phyloP scores from a whole-genome alignment of 192 early-diverging fungal species.

The Coemansia sp. region DNA sequence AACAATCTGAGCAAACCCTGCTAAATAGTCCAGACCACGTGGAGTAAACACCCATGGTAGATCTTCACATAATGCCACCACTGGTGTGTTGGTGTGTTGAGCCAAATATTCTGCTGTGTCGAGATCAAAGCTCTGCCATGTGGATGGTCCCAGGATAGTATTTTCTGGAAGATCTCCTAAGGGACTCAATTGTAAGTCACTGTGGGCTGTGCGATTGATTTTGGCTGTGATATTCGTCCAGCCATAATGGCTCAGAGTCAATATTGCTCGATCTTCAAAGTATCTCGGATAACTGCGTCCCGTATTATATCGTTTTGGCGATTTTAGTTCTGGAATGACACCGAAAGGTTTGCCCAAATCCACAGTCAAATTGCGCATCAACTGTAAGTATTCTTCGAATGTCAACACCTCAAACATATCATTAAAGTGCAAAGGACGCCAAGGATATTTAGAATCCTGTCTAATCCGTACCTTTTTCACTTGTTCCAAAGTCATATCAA shows the following conservation, averaged over 20 bases:
- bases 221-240: conserved; percentile 25
- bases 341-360: conserved; percentile 38
- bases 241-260: conserved; percentile 39
- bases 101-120: conserved; percentile 48
- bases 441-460: conserved; percentile 28
- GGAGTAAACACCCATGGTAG: conserved; percentile 45
- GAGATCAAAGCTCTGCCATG: conserved; percentile 51
- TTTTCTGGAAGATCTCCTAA: conserved; percentile 7
- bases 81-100: conserved; percentile 15
- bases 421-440: conserved; percentile 47
- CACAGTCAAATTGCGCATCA: conserved; percentile 31
- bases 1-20: conserved; percentile 31
- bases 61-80: conserved; percentile 33
- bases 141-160: conserved; percentile 21
- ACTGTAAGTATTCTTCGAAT: conserved; percentile 51
- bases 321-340: conserved; percentile 52
- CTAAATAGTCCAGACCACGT: conserved; percentile 30
- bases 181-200: conserved; percentile 13
- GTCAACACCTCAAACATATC: conserved; percentile 40
- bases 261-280: conserved; percentile 52
- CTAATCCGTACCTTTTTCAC: conserved; percentile 27
- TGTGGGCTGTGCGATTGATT: conserved; percentile 22
- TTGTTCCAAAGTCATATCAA: conserved; percentile 45
- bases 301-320: conserved; percentile 42
- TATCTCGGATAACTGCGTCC: conserved; percentile 29